Evolutionary conservation across 805 yeast genomes (phyloP).

Genomic region (Blastobotrys robertii): DNA sequence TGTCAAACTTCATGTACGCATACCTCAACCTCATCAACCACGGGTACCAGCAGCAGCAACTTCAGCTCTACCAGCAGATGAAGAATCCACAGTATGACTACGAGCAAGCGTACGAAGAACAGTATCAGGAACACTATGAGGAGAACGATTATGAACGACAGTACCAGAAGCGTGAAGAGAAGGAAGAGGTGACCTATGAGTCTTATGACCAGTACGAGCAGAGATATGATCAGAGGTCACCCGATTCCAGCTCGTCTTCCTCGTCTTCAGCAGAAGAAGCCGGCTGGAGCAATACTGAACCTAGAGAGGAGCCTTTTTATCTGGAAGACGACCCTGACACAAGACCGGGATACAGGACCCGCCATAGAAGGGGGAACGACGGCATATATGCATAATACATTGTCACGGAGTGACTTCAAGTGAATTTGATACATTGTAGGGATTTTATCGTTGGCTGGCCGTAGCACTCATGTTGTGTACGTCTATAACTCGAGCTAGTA

Average conservation of each 20-base stretch:
- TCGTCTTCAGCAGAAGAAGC: constrained; percentile 10
- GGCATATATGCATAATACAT: too few species aligned
- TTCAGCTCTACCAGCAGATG: constrained; percentile 10
- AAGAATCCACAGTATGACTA: constrained; percentile 8
- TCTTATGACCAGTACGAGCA: background rate
- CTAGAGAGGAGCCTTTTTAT: too few species aligned
- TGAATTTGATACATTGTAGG: too few species aligned
- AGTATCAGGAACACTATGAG: constrained; percentile 2
- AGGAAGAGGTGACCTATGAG: background rate
- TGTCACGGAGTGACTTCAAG: too few species aligned
- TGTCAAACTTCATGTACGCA: constrained; percentile 96
- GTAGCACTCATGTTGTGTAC: too few species aligned
- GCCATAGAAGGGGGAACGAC: too few species aligned
- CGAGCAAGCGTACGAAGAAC: constrained; percentile 9
- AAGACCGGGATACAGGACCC: too few species aligned
- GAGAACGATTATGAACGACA: constrained; percentile 8
- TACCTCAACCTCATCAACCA: constrained; percentile 92
- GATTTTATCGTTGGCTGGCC: too few species aligned
- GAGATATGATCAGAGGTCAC: constrained; percentile 8
- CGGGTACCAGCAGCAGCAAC: constrained; percentile 34
- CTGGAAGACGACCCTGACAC: too few species aligned
- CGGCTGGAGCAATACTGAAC: too few species aligned
- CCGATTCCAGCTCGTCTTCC: constrained; percentile 16
- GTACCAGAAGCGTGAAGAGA: constrained; percentile 10
- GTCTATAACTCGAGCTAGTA: background rate